These are phyloP conservation scores for Polygonum aviculare DNA, from an alignment of 148 eudicot species.

Conservation along the genomic window DNA sequence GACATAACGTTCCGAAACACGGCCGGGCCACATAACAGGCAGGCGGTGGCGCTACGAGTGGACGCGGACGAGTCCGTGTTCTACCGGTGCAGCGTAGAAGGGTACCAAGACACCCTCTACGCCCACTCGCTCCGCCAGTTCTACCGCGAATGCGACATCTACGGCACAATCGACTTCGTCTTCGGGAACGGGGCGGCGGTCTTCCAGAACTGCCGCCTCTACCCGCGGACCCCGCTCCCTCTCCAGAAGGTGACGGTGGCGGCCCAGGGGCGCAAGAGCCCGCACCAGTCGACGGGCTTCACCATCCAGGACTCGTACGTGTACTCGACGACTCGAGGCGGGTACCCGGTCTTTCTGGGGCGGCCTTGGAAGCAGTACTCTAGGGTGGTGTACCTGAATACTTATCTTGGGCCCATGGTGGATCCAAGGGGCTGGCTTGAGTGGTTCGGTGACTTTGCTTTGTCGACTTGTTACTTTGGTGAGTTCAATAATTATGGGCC, in stretches of 20 bases:
- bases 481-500: slow-evolving; percentile 85
- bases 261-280: slow-evolving; percentile 84
- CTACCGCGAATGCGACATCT: slow-evolving; percentile 73
- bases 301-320: slow-evolving; percentile 57
- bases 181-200: slow-evolving; percentile 92
- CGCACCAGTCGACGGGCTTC: slow-evolving; percentile 64
- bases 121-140: slow-evolving; percentile 86
- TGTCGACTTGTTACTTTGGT: slow-evolving; percentile 64
- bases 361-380: slow-evolving; percentile 89
- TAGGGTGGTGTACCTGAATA: slow-evolving; percentile 59
- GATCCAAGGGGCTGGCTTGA: slow-evolving; percentile 92
- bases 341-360: slow-evolving; percentile 59
- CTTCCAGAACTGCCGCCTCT: slow-evolving; percentile 62
- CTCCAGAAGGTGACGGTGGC: slow-evolving; percentile 67
- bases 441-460: slow-evolving; percentile 70
- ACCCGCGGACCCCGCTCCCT: slow-evolving; percentile 48
- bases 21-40: slow-evolving; percentile 52
- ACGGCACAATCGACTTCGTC: slow-evolving; percentile 83
- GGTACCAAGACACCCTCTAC: slow-evolving; percentile 86
- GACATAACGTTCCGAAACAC: slow-evolving; percentile 82
- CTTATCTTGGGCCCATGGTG: slow-evolving; percentile 49
- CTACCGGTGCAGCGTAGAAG: slow-evolving; percentile 78
- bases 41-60: slow-evolving; percentile 80
- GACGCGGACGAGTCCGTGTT: slow-evolving; percentile 83
- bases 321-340: slow-evolving; percentile 29